phyloP scores from a whole-genome alignment of 1,284 basidiomycete species.

The Paramarasmius palmivorus region DNA sequence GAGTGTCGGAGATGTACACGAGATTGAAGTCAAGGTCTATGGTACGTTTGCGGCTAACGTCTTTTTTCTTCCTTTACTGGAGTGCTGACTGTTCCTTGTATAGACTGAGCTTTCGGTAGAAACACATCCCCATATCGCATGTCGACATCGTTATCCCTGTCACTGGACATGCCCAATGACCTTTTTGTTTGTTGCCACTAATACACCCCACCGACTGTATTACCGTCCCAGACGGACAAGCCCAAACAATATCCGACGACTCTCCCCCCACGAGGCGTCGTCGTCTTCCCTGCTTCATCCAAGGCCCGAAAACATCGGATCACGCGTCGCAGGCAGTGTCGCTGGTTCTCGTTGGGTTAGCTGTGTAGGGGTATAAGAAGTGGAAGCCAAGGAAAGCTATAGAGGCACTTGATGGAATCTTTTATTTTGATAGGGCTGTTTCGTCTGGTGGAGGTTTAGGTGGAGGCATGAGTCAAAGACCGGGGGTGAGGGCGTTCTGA shows the following conservation, averaged over 20 bases:
- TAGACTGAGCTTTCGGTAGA: too few species aligned
- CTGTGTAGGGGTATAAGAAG: not conserved
- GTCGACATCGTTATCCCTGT: too few species aligned
- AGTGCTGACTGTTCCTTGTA: too few species aligned
- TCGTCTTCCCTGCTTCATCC: not conserved
- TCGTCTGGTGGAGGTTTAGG: too few species aligned
- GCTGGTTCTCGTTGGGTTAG: conserved; percentile 3
- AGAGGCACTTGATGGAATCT: conserved; percentile 15
- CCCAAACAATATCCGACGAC: not conserved
- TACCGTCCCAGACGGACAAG: not conserved
- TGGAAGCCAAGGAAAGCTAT: conserved; percentile 1
- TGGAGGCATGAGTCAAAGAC: too few species aligned
- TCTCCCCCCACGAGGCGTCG: not conserved
- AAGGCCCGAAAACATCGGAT: not conserved
- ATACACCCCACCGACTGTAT: not conserved
- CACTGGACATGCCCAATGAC: too few species aligned
- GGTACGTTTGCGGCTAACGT: too few species aligned
- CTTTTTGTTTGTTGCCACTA: not conserved
- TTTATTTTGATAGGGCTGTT: conserved; percentile 14
- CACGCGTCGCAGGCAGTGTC: conserved; percentile 10
- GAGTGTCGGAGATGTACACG: too few species aligned
- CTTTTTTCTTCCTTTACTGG: too few species aligned
- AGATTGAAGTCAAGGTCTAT: too few species aligned
- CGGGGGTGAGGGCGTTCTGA: too few species aligned
- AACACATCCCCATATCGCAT: too few species aligned